These are phyloP conservation scores for Clavariopsis aquatica DNA, from an alignment of 495 filamentous ascomycete species.

Conservation along the genomic window DNA sequence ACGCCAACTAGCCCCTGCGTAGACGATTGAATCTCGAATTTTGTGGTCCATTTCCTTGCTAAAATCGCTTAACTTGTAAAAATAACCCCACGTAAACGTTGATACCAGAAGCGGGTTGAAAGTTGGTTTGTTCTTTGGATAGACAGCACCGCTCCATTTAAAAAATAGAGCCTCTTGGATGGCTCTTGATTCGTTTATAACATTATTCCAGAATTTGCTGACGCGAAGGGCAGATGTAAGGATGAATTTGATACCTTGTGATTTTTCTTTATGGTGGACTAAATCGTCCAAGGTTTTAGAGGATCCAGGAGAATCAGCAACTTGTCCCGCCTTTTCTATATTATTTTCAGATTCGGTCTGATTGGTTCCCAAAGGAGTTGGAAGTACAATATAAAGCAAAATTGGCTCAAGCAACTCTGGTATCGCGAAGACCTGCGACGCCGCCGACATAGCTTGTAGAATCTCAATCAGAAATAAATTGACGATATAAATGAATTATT, in stretches of 20 bases:
- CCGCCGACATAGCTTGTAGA: slow-evolving; percentile 35
- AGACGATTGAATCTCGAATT: not conserved
- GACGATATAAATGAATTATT: no score
- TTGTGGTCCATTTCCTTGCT: not conserved
- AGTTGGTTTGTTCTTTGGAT: not conserved
- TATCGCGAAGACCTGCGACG: slow-evolving; percentile 1
- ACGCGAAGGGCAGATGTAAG: slow-evolving; percentile 3
- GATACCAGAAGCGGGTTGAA: slow-evolving; percentile 15
- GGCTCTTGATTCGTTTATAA: not conserved
- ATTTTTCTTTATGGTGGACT: not conserved
- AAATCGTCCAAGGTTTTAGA: not conserved
- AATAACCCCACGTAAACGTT: slow-evolving; percentile 20
- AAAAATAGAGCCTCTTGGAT: slow-evolving; percentile 18
- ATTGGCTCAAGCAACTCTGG: slow-evolving; percentile 15
- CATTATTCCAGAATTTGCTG: slow-evolving; percentile 6
- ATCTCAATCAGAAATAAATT: no score
- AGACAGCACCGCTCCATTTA: not conserved
- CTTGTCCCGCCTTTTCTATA: not conserved
- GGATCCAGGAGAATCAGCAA: not conserved
- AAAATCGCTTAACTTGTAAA: not conserved
- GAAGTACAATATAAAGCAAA: slow-evolving; percentile 1
- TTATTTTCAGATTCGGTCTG: not conserved
- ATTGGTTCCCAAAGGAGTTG: not conserved
- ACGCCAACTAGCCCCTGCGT: slow-evolving; percentile 8
- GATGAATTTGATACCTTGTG: slow-evolving; percentile 8